These are phyloP conservation scores for Cornus controversa DNA, from an alignment of 148 eudicot species.

Conservation along the genomic window DNA sequence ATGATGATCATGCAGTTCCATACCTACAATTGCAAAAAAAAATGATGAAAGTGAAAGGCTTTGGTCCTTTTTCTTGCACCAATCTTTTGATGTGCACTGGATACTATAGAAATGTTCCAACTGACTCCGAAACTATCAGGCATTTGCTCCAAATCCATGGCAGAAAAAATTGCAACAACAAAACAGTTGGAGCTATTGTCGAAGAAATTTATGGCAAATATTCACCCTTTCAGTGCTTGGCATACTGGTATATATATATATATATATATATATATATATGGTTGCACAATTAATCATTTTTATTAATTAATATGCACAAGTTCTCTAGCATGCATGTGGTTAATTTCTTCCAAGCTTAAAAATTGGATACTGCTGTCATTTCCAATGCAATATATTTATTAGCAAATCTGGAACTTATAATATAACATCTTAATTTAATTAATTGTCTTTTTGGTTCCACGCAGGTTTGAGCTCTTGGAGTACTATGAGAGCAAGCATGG, in stretches of 20 bases:
- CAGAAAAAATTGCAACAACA: constrained; percentile 7
- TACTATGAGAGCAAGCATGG: constrained; percentile 28
- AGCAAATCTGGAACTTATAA: too few relatives aligned
- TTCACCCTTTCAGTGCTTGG: constrained; percentile 53
- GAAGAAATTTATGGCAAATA: constrained; percentile 33
- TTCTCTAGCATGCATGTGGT: too few relatives aligned
- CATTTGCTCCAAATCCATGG: constrained; percentile 37
- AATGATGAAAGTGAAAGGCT: constrained; percentile 28
- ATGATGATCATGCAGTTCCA: too few relatives aligned
- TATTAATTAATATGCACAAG: too few relatives aligned
- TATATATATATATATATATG: too few relatives aligned
- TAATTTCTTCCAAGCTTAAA: too few relatives aligned
- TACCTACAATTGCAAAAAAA: background rate
- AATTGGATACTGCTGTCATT: too few relatives aligned
- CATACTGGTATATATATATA: constrained; percentile 57
- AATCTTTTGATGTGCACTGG: constrained; percentile 53
- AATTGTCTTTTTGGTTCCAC: too few relatives aligned
- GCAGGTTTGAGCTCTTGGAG: constrained; percentile 28
- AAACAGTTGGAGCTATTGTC: background rate
- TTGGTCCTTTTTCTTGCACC: constrained; percentile 38
- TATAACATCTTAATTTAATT: too few relatives aligned
- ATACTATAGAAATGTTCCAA: constrained; percentile 35
- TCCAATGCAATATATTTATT: too few relatives aligned
- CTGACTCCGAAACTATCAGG: constrained; percentile 43
- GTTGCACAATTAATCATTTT: too few relatives aligned